Base-by-base conservation (phyloP, 2,329 filamentous ascomycete genomes). In the Exophiala xenobiotica region DNA sequence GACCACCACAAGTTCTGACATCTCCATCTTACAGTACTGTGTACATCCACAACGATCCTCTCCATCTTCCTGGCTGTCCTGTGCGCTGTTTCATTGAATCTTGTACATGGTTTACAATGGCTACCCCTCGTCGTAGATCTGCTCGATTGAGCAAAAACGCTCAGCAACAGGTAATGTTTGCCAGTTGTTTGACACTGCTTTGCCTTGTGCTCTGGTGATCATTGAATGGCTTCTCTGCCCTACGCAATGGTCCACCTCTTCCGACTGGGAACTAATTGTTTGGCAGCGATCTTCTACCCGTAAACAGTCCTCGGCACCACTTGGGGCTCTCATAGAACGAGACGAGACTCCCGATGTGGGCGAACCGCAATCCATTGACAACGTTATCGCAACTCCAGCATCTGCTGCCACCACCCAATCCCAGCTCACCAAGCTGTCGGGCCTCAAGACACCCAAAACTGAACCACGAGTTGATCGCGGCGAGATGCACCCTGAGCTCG, bases 401-500 rank as follows among this genome's bases (percentile, higher is more conserved):
- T 65, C 66, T 19, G 55, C 65, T n/a, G 67, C 64, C 46, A 66
- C 64, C 1, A 64, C 54, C 16, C 53, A 61, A 16, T 71, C 20
- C 66, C 70, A 6, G 56, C 62, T 51, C 64, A 63, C 38, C 60
- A 62, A 44, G 66, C 73, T 43, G 60, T 68, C 62, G 16, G 47
- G 41, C 27, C 60, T 72, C 48, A 65, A 86, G 49, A 77, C 87
- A 1, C 90, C 90, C 4, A 78, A 76, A 33, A 81, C 81, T 31
- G 83, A 3, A 78, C 74, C 86, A 60, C 86, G 87, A 72, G 87
- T 89, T 19, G 75, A 86, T 41, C 78, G 79, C 58, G 82, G 85
- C 53, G 90, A 96, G 68, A 96, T 96, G 91, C 91, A 96, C 67
- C 92, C 92, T 6, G 88, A 87, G 73, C 88, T 87, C 66, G 81